A percentile compares a stretch with the other conserved stretches of the same genome.
These are phyloP conservation scores for Grifola frondosa DNA, from an alignment of 1,284 basidiomycete species.

Conservation along the genomic window DNA sequence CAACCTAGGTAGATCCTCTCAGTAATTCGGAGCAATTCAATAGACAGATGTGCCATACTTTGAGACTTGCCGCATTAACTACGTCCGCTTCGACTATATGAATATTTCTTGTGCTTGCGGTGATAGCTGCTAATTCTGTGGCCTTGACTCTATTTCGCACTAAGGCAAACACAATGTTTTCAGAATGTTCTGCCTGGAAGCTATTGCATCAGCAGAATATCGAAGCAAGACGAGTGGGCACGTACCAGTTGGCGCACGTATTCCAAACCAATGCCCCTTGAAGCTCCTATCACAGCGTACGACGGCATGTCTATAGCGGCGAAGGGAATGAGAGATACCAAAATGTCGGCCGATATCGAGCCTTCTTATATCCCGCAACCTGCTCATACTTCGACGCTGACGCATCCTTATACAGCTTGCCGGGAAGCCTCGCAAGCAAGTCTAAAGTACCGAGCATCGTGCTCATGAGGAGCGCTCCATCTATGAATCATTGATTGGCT, in stretches of 20 bases:
- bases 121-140: not conserved
- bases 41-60: not conserved
- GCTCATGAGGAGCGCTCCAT: too few species aligned
- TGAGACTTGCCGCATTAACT: not conserved
- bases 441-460: too few species aligned
- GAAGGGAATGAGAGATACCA: too few species aligned
- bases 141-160: not conserved
- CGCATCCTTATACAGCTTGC: too few species aligned
- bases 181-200: not conserved
- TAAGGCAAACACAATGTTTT: not conserved
- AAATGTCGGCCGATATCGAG: too few species aligned
- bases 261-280: conserved; percentile 6
- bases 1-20: too few species aligned
- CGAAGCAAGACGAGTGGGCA: too few species aligned
- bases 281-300: conserved; percentile 1
- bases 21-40: not conserved
- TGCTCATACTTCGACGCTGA: too few species aligned
- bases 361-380: too few species aligned
- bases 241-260: conserved; percentile 1
- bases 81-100: conserved; percentile 1
- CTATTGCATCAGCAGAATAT: too few species aligned
- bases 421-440: too few species aligned
- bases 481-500: too few species aligned
- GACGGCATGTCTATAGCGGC: conserved; percentile 2
- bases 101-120: conserved; percentile 1